Evolutionary conservation across 192 early-diverging fungal genomes (phyloP).

Genomic region (Linnemannia exigua): DNA sequence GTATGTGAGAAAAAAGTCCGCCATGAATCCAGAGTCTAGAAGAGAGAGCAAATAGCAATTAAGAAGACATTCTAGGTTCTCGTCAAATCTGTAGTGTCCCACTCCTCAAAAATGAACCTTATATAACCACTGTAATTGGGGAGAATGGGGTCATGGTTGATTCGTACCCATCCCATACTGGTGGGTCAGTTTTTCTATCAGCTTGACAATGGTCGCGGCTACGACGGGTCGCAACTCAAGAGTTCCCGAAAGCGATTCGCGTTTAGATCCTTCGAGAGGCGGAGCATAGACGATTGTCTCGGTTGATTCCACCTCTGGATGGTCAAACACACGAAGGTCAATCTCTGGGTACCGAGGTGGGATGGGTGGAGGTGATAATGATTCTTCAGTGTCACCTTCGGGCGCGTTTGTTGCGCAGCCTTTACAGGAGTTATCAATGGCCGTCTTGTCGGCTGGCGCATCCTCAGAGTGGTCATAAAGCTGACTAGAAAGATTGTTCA

Average conservation of each 20-base stretch:
- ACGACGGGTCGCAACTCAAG: slow-evolving; percentile 39
- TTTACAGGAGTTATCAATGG: too few relatives aligned
- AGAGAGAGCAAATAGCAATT: slow-evolving; percentile 4
- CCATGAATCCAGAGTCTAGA: slow-evolving; percentile 63
- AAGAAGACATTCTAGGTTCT: background rate
- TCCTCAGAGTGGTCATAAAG: background rate
- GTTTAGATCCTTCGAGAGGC: background rate
- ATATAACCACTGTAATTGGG: background rate
- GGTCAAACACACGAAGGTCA: slow-evolving; percentile 59
- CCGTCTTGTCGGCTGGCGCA: background rate
- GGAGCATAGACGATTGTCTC: slow-evolving; percentile 58
- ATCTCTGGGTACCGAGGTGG: slow-evolving; percentile 59
- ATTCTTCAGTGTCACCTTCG: background rate
- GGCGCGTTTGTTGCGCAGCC: background rate
- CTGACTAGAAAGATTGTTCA: background rate
- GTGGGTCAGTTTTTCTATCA: slow-evolving; percentile 69
- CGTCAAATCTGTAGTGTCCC: background rate
- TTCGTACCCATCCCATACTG: slow-evolving; percentile 61
- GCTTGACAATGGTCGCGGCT: slow-evolving; percentile 65
- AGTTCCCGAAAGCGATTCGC: background rate
- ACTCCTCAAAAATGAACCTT: background rate
- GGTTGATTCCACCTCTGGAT: slow-evolving; percentile 33
- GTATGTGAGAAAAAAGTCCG: slow-evolving; percentile 70
- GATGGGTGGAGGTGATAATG: background rate
- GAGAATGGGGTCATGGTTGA: too few relatives aligned